These are phyloP conservation scores for Metarhizium humberi DNA, from an alignment of 2,329 filamentous ascomycete species.

Conservation along the genomic window DNA sequence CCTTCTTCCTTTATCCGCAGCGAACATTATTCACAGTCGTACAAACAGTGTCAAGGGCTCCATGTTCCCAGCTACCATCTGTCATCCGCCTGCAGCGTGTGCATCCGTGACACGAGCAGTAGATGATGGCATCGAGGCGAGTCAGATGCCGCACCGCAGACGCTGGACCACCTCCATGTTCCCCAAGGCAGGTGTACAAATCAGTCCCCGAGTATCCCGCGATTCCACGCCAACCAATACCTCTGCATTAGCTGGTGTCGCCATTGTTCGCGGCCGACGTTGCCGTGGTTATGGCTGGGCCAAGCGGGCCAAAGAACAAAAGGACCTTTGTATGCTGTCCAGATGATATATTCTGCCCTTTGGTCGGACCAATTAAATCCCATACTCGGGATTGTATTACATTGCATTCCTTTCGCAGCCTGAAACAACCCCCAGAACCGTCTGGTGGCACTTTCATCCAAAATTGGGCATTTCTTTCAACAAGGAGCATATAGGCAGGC, in stretches of 20 bases:
- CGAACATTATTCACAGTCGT: not conserved
- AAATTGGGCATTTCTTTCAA: not conserved
- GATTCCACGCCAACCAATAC: not conserved
- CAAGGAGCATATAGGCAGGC: not conserved
- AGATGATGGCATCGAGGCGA: not conserved
- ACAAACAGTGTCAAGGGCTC: not conserved
- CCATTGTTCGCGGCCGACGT: not conserved
- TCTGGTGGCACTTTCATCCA: not conserved
- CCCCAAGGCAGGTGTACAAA: too few species aligned
- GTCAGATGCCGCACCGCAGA: not conserved
- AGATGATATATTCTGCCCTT: not conserved
- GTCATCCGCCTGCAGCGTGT: not conserved
- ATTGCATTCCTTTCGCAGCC: not conserved
- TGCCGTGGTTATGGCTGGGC: not conserved
- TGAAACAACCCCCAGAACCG: not conserved
- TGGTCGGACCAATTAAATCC: not conserved
- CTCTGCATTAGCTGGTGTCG: not conserved
- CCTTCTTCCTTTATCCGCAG: not conserved
- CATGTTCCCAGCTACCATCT: not conserved
- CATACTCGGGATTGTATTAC: not conserved
- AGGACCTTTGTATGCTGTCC: not conserved
- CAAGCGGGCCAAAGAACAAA: not conserved
- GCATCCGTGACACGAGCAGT: not conserved
- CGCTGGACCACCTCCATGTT: too few species aligned
- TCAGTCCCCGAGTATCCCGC: too few species aligned